phyloP scores from a whole-genome alignment of 2,329 filamentous ascomycete species.

The Aspergillus sp. region DNA sequence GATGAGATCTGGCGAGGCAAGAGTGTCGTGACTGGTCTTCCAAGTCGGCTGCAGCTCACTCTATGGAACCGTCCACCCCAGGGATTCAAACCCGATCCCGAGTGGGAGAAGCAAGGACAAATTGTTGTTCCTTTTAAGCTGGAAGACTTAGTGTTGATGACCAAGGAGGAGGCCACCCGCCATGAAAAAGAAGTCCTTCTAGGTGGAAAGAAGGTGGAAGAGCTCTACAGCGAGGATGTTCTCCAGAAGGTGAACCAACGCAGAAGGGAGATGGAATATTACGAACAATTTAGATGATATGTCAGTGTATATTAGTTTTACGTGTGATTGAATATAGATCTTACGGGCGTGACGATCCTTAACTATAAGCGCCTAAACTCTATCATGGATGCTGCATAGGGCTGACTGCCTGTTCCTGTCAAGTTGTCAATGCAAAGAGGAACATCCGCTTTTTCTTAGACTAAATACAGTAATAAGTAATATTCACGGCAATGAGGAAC shows the following conservation, averaged over 20 bases:
- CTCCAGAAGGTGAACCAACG: constrained; percentile 67
- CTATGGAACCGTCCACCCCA: constrained; percentile 71
- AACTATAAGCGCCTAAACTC: background rate
- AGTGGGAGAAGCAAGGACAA: constrained; percentile 64
- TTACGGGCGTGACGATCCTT: no score
- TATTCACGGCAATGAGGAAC: no score
- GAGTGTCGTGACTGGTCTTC: constrained; percentile 77
- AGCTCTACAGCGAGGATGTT: constrained; percentile 70
- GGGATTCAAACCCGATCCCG: constrained; percentile 62
- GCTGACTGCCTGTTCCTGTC: no score
- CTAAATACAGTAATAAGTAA: no score
- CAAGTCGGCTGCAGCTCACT: constrained; percentile 75
- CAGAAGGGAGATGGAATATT: constrained; percentile 64
- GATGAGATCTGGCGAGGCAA: constrained; percentile 86
- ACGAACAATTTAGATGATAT: constrained; percentile 45
- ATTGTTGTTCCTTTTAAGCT: constrained; percentile 70
- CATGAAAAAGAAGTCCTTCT: constrained; percentile 81
- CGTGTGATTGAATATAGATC: background rate
- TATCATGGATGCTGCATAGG: background rate
- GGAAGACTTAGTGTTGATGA: constrained; percentile 82
- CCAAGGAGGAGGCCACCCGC: constrained; percentile 78
- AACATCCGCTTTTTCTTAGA: no score
- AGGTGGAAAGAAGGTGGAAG: constrained; percentile 64
- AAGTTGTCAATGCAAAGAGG: no score
- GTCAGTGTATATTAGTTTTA: background rate